Evolutionary conservation across 2,329 filamentous ascomycete species (phyloP), one percentile per base, ranked within the genome.

Genomic region (Claviceps purpurea): DNA sequence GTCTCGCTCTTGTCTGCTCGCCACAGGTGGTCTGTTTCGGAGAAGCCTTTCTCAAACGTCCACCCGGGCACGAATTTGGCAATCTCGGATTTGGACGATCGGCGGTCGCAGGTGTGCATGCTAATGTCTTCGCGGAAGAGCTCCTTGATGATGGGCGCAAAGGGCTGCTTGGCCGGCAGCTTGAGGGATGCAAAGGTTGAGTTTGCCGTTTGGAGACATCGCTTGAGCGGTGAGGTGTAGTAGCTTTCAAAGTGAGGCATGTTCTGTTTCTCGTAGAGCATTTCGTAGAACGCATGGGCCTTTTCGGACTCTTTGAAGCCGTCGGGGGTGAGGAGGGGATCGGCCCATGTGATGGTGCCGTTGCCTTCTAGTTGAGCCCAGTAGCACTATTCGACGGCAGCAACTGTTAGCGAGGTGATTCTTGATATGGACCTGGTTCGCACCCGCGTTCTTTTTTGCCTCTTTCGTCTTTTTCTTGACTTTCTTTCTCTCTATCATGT

Each of bases 51-150:
- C 64, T 87, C 84, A 48, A 87, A 77, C 5, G 58, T 59, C 60
- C 75, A 82, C 1, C 57, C 61, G 0, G 79, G 80, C 48, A 79
- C 78, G 4, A 72, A 68, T 2, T 65, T 55, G 16, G 67, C 65
- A 55, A 87, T 81, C 53, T 73, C 72, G 0, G 73, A 71, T 59
- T 72, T 76, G 58, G 66, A 75, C 22, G 74, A 76, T 10, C 84
- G 73, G 34, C 77, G 73, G 64, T 87, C 81, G 62, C 84, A 88
- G 0, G 82, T 85, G 61, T 86, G 84, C 43, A 81, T 77, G 51
- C 76, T 80, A 52, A 87, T 78, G 2, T 77, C 76, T 64, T 87
- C 84, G 34, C 84, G 73, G 56, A 87, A 70, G 39, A 75, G 62
- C 59, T 87, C 84, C 64, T 85, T 86, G 55, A 87, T 67, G 1